Percentiles rank a stretch among this genome's conserved stretches.
phyloP scores from a whole-genome alignment of 2,329 filamentous ascomycete species.

The Sclerotinia minor region DNA sequence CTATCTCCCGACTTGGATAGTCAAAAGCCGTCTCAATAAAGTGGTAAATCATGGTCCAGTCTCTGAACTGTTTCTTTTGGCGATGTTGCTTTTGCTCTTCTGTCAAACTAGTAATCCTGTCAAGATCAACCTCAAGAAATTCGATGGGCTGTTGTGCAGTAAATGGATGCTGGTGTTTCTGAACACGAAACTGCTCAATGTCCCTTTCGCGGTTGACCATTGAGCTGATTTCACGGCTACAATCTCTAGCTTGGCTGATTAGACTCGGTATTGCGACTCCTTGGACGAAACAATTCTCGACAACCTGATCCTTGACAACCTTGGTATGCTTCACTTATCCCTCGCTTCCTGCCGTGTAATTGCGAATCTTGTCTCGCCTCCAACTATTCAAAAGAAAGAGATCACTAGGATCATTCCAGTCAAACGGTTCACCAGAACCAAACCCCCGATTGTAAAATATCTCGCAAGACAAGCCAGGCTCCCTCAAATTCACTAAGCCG shows the following conservation, averaged over 20 bases:
- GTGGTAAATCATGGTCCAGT: not conserved
- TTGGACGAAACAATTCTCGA: not conserved
- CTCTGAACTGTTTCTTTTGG: not conserved
- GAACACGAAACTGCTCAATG: not conserved
- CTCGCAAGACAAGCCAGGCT: not conserved
- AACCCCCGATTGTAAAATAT: not conserved
- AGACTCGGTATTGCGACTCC: not conserved
- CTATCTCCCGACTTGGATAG: not conserved
- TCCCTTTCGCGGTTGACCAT: not conserved
- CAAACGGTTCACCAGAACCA: not conserved
- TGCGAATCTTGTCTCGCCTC: not conserved
- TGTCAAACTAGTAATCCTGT: not conserved
- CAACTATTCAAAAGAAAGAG: slow-evolving; percentile 2
- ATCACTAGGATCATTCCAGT: slow-evolving; percentile 7
- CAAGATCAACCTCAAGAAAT: not conserved
- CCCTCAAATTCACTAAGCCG: not conserved
- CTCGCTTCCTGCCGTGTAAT: not conserved
- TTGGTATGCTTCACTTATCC: not conserved
- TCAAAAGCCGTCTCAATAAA: not conserved
- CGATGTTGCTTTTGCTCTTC: not conserved
- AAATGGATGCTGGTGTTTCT: not conserved
- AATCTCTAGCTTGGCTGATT: no score
- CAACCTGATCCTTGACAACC: not conserved
- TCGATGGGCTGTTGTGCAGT: not conserved
- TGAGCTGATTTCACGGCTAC: no score